A percentile compares a stretch with the other conserved stretches of the same genome.
phyloP scores from a whole-genome alignment of 1,139 yeast genomes.

The Saccharomycopsis phalli region DNA sequence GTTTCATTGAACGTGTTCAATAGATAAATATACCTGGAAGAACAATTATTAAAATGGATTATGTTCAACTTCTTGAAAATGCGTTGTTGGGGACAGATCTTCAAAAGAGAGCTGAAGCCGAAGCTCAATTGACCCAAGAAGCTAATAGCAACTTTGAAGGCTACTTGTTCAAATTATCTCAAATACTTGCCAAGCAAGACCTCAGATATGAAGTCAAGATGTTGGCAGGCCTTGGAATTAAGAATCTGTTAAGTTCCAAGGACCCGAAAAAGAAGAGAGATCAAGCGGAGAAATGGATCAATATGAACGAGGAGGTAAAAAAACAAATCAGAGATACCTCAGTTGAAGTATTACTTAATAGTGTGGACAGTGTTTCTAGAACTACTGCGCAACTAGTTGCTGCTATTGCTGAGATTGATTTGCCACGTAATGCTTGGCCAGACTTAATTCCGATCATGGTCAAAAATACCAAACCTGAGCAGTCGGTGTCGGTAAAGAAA shows the following conservation, averaged over 20 bases:
- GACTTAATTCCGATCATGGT: conserved; percentile 76
- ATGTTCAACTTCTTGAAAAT: conserved; percentile 65
- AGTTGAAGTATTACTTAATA: conserved; percentile 51
- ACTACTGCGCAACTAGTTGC: conserved; percentile 93
- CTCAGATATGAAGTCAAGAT: conserved; percentile 78
- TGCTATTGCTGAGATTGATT: conserved; percentile 90
- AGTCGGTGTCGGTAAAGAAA: conserved; percentile 71
- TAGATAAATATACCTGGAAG: too few relatives aligned
- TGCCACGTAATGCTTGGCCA: conserved; percentile 84
- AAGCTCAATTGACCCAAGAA: conserved; percentile 62
- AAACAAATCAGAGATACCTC: conserved; percentile 61
- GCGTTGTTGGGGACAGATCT: conserved; percentile 64
- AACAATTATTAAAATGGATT: conserved; percentile 44
- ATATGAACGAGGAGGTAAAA: conserved; percentile 45
- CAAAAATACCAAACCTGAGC: conserved; percentile 72
- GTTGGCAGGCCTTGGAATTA: conserved; percentile 82
- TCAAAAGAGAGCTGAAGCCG: conserved; percentile 68
- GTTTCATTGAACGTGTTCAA: too few relatives aligned
- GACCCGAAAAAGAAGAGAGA: conserved; percentile 42
- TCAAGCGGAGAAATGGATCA: conserved; percentile 40
- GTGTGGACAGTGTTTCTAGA: conserved; percentile 74
- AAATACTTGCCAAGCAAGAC: conserved; percentile 58
- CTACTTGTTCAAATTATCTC: conserved; percentile 62
- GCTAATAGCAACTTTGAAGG: conserved; percentile 70
- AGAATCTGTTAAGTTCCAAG: conserved; percentile 81